Evolutionary conservation across 169 alveolate genomes (phyloP).

Genomic region (Perkinsus olseni): DNA sequence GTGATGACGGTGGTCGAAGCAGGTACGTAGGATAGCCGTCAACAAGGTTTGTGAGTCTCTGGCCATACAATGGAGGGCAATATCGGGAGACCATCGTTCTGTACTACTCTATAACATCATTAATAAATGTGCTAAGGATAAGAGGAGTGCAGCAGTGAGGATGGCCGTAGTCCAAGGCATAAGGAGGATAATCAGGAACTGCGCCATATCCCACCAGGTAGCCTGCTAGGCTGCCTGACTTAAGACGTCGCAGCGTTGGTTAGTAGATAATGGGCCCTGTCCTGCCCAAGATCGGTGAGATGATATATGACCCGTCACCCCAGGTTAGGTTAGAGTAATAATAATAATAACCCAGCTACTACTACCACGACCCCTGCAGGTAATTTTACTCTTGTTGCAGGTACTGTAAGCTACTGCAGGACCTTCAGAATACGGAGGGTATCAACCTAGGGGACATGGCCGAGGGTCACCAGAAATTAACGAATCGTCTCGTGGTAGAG

Average conservation of each 20-base stretch:
- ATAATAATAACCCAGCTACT: not conserved
- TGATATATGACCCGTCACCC: not conserved
- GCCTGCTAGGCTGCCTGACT: not conserved
- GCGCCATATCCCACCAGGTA: not conserved
- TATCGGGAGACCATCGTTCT: not conserved
- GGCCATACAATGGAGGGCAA: not conserved
- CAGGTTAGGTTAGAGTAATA: not conserved
- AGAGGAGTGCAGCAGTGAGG: not conserved
- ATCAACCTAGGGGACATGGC: not conserved
- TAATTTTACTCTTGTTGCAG: too few species aligned
- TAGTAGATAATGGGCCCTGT: not conserved
- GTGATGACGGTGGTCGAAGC: not conserved
- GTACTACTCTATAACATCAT: not conserved
- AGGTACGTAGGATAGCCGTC: not conserved
- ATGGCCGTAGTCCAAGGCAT: not conserved
- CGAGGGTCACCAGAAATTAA: not conserved
- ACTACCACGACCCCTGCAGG: not conserved
- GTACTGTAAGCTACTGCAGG: not conserved
- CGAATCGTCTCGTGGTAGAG: not conserved
- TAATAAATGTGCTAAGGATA: not conserved
- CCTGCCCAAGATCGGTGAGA: not conserved
- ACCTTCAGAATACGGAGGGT: not conserved
- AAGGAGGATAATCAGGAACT: not conserved
- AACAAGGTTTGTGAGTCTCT: not conserved
- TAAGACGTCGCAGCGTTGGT: not conserved